Base-by-base conservation (phyloP, 2,329 filamentous ascomycete species). In the Fusarium sterilihyphosum region DNA sequence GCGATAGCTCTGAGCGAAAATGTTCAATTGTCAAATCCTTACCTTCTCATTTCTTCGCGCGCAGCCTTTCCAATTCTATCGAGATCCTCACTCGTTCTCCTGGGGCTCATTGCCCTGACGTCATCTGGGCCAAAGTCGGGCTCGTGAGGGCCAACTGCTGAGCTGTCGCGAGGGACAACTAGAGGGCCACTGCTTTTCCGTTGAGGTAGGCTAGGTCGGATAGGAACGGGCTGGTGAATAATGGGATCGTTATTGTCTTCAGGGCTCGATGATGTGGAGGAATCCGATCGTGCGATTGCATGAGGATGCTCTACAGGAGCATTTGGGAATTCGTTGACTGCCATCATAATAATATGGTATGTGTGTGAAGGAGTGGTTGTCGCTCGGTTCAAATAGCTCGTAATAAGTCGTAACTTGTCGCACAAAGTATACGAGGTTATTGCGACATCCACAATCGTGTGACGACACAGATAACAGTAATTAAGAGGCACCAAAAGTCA, bases 31-130 rank as follows among this genome's bases (percentile, higher is more conserved):
- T 12, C 16, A 24, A 14, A 16, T 40, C 73, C 86, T 80, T 73
- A 90, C 90, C 84, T 87, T 82, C 88, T 87, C 74, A 92, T 82
- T 77, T 92, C 90, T 75, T 89, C 88, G 64, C 95, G 88, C 43
- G 95, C 94, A 80, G 96, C 94, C 78, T 93, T 92, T 77, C 95
- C 93, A 82, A 98, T 89, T 80, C 92, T 92, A 83, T 98, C 94
- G 61, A 98, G 90, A 81, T 98, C 96, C 80, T 96, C 94, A 78
- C 92, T 97, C 74, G 94, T 98, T 78, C 96, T 88, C 77, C 96
- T 88, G 6, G 96, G 96, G 81, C 95, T 98, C 96, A 99, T 98
- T 70, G 94, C 93, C 79, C 96, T 88, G 71, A 96, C 95, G 82
- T 98, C 95, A 81, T 94, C 93, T 31, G 95, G 93, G 33, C 95